Base-by-base conservation (phyloP, 177 flowering plant genomes). In the Telopea speciosissima region DNA sequence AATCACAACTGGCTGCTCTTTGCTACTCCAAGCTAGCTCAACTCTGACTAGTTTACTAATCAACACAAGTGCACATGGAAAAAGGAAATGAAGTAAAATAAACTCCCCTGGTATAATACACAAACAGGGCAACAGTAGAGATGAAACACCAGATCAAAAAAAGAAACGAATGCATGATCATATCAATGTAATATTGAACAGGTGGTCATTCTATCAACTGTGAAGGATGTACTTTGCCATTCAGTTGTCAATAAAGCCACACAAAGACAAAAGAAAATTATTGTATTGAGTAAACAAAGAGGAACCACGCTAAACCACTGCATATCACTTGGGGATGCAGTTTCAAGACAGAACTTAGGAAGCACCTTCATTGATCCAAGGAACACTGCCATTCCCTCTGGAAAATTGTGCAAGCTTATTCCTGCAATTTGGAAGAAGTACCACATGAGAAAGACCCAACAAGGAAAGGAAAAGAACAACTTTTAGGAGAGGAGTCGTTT, bases 381-480 rank as follows among this genome's bases (percentile, higher is more conserved):
- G 79, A 91, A 95, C 40, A 92, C 97, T 11, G 98, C 99, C 99
- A 95, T 95, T 72, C 99, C 99, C 82, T 95, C 99, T 24, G 99
- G 99, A 79, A 95, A 91, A 83, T 95, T 95, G 82, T 95, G 98
- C 86, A 93, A 87, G 82, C 98, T 93, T 83, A 93, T 95, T 67
- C 99, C 97, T 95, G 87, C 72, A 78, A 73, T 24, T 68, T 59
- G 54, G 12, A 52, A 74, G 33, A 65, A 63, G 40, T 8, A 36
- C 40, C 2, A 62, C 42, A 67, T 17, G 26, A 62, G 42, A 31
- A 67, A 65, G 42, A 63, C 69, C 67, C 68, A 52, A 54, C 21
- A 69, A 62, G 59, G 22, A 72, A 2, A 13, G 7, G 17, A 0
- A 49, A 49, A 49, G 1, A 49, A 12, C 3, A 49, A 49, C 3